Evolutionary conservation across 2,329 filamentous ascomycete species (phyloP), one percentile per base, ranked within the genome.

Genomic region (Fusarium sp.): DNA sequence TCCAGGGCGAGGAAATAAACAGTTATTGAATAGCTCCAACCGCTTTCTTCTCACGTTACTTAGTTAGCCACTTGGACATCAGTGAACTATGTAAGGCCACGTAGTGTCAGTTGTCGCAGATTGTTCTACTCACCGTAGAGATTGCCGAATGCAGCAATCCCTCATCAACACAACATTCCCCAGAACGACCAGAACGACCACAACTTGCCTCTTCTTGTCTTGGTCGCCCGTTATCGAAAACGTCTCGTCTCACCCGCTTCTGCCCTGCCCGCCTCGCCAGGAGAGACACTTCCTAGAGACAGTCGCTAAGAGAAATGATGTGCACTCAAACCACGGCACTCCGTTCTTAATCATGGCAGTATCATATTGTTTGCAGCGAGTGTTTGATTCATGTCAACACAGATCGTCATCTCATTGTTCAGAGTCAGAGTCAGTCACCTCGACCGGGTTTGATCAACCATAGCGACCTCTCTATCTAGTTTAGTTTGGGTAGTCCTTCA

Each of bases 401-500:
- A 65, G 57, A 51, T 20, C 51, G 50, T 48, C 53, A 48, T 72
- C 61, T 73, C 61, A 71, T 67, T 63, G 55, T 51, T 67, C 56
- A 54, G 39, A 65, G 58, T 47, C 44, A 64, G 58, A 64, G 58
- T 28, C 44, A 30, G 44, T 68, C 72, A 69, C 73, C 47, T 38
- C 54, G 42, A 36, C 57, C 56, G 51, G 33, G 18, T 50, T 64
- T 53, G 38, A 51, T 65, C 54, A 51, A 58, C 35, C 47, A 42
- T 42, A 24, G 11, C 57, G 35, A 47, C 51, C 76, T 36, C 20
- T 54, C 50, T 28, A 54, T 39, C 50, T 54, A 38, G 33, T 54
- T 39, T 85, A 90, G 83, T 91, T 91, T 48, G 90, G 89, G 78
- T 91, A 91, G 72, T 97, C 91, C 85, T 98, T 98, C 81, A 98